Base-by-base conservation (phyloP, 1,284 basidiomycete species). In the Singerocomus inundabilis region DNA sequence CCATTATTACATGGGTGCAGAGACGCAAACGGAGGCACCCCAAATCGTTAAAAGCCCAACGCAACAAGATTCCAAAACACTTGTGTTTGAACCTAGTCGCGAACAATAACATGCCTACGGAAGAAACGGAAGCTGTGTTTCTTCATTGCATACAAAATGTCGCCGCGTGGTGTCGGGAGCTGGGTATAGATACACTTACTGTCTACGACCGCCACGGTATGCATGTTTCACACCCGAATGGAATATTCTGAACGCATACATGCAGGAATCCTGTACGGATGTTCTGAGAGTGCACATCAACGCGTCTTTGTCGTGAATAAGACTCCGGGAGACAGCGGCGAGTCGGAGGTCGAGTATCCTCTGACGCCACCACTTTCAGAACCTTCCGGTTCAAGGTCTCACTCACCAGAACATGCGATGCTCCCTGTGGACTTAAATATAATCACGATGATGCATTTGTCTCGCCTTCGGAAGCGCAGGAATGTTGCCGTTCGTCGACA, bases 341-440 rank as follows among this genome's bases (percentile, higher is more conserved):
- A 75, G 42, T 76, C 76, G 13, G 82, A 82, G 55, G 62, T 77
- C 4, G 78, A 81, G 60, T 88, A 82, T 62, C 85, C 86, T 36
- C 71, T 80, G 46, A 90, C 87, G 0, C 87, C 87, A 25, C 87
- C 87, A 3, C 70, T 77, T 18, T 88, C 87, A 8, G 85, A 88
- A 59, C 75, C 77, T 57, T 79, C 84, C 21, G 79, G 77, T 25
- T 85, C 83, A 6, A 74, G 80, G 53, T 74, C 79, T 18, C 67
- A 81, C 25, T 82, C 84, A 1, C 82, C 82, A 10, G 73, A 76
- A 39, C 58, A 63, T 38, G 54, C 58, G 18, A 16, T 58, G 10
- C 56, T 54, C 24, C 57, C 60, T 29, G 63, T 56, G 3, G 63
- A 70, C 48, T 61, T 75, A 16, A 64, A 69, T 37, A 62, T 74